These are phyloP conservation scores for Hemisphaericaspora subhashii DNA, from an alignment of 1,139 yeast species.

Conservation along the genomic window DNA sequence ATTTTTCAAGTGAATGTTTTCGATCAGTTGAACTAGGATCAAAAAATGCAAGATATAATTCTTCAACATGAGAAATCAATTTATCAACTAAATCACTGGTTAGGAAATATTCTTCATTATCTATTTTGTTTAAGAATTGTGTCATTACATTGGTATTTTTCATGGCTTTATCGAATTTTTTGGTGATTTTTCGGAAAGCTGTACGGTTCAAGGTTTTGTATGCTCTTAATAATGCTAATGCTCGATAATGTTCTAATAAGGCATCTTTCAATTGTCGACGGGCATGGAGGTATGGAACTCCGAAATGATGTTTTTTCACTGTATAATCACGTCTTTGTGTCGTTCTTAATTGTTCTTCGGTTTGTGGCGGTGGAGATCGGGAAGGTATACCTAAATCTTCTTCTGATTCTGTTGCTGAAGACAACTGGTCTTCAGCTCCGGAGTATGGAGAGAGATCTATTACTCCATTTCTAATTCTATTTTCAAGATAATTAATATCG, in stretches of 20 bases:
- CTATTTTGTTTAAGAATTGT: constrained; percentile 60
- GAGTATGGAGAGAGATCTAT: constrained; percentile 14
- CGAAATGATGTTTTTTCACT: constrained; percentile 27
- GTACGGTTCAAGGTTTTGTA: constrained; percentile 79
- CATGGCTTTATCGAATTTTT: constrained; percentile 82
- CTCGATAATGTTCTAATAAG: constrained; percentile 74
- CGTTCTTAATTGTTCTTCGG: constrained; percentile 20
- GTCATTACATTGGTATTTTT: constrained; percentile 45
- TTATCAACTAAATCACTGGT: constrained; percentile 68
- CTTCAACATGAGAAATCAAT: constrained; percentile 62
- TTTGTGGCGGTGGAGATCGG: constrained; percentile 9
- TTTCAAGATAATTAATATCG: constrained; percentile 40
- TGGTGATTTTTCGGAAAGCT: constrained; percentile 84
- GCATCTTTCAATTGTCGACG: constrained; percentile 76
- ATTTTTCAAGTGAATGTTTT: constrained; percentile 72
- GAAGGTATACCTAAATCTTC: constrained; percentile 6
- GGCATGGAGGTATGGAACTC: constrained; percentile 71
- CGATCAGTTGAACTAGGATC: constrained; percentile 65
- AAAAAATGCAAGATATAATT: constrained; percentile 63
- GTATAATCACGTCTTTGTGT: constrained; percentile 34
- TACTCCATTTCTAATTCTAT: constrained; percentile 41
- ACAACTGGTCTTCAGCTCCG: constrained; percentile 14
- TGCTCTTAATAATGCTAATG: constrained; percentile 74
- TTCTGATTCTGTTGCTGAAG: constrained; percentile 17
- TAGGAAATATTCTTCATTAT: constrained; percentile 53